Conservation (phyloP, 148 eudicot genomes). For the Camellia granthamiana region DNA sequence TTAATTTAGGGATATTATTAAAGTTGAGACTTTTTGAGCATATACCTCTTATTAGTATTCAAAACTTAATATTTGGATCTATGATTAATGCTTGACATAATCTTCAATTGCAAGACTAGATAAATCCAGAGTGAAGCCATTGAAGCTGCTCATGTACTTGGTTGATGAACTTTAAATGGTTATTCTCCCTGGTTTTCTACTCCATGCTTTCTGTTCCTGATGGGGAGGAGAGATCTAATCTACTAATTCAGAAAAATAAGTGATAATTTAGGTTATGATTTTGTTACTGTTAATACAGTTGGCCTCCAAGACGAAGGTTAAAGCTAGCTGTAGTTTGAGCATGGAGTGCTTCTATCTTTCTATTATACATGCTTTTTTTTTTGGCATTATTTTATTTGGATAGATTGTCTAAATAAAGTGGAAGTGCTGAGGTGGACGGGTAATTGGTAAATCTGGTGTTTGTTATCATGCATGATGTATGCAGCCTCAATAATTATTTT, state of each 20-base stretch:
- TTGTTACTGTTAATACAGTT: neutral
- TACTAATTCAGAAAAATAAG: too few species aligned
- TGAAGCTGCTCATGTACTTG: neutral
- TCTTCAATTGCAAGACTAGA: neutral
- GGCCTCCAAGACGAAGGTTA: constrained; percentile 10
- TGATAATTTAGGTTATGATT: neutral
- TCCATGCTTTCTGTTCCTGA: too few species aligned
- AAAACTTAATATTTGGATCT: neutral
- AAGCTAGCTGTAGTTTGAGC: neutral
- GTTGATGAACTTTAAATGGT: neutral
- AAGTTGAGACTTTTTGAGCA: neutral
- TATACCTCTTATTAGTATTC: neutral
- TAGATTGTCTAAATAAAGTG: neutral
- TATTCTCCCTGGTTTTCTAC: neutral
- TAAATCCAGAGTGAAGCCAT: neutral
- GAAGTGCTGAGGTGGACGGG: neutral
- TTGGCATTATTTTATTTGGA: neutral
- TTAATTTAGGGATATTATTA: too few species aligned
- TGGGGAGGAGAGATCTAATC: too few species aligned
- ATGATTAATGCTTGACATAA: neutral
- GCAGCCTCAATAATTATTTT: constrained; percentile 1
- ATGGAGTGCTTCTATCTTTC: neutral
- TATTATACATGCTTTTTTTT: neutral
- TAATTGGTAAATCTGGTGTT: neutral
- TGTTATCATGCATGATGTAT: neutral